Percentiles rank a stretch among this genome's conserved stretches.
Conservation (phyloP, 2,329 filamentous ascomycete species). For the Bipolaris cookei region DNA sequence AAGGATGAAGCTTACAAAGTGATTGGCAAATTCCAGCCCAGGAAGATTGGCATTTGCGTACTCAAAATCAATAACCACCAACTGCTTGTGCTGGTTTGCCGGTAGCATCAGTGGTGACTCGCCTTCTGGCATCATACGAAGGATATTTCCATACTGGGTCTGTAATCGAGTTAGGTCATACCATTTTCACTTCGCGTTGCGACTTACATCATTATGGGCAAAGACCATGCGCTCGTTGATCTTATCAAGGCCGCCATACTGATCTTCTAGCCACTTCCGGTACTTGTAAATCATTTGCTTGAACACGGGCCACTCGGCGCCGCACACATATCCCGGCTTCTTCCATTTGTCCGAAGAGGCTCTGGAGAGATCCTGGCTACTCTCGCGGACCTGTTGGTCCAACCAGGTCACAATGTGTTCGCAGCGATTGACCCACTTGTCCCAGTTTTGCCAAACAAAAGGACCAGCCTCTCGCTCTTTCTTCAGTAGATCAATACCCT, state of each 20-base stretch:
- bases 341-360: constrained; percentile 65
- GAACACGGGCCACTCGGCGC: constrained; percentile 82
- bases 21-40: constrained; percentile 93
- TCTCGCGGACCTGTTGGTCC: constrained; percentile 64
- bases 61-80: constrained; percentile 98
- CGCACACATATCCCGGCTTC: constrained; percentile 76
- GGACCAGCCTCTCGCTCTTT: constrained; percentile 80
- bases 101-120: constrained; percentile 88
- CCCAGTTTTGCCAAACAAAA: constrained; percentile 91
- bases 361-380: constrained; percentile 40
- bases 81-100: constrained; percentile 91
- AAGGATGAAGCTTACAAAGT: constrained; percentile 68
- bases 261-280: constrained; percentile 71
- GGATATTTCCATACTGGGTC: constrained; percentile 98
- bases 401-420: constrained; percentile 65
- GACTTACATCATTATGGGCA: constrained; percentile 91
- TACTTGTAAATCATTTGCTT: constrained; percentile 77
- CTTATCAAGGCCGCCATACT: constrained; percentile 70
- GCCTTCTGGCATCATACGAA: constrained; percentile 72
- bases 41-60: constrained; percentile 89
- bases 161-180: constrained; percentile 47
- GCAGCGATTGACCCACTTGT: constrained; percentile 80
- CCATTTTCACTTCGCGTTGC: not conserved
- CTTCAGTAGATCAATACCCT: constrained; percentile 84
- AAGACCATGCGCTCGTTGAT: constrained; percentile 83